Percentiles rank a stretch among this genome's conserved stretches.
These are phyloP conservation scores for Vigna reflexopilosa DNA, from an alignment of 306 rosid genomes.

Conservation along the genomic window DNA sequence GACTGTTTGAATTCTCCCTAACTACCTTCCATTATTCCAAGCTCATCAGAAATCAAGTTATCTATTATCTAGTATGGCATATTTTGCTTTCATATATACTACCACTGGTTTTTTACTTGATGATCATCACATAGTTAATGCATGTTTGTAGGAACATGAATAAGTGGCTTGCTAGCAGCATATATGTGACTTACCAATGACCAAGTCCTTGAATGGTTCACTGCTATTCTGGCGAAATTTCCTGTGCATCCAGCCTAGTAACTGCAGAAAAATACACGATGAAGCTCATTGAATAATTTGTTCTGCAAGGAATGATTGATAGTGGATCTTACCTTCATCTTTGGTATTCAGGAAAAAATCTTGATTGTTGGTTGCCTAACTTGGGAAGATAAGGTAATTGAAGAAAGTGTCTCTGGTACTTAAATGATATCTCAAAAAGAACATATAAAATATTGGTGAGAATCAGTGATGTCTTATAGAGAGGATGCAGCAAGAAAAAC, in stretches of 20 bases:
- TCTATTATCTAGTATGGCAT: background rate
- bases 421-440: conserved; percentile 51
- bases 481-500: conserved; percentile 59
- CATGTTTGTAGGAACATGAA: conserved; percentile 27
- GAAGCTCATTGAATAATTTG: conserved; percentile 17
- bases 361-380: conserved; percentile 52
- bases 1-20: background rate
- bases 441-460: conserved; percentile 48
- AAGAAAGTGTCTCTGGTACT: conserved; percentile 38
- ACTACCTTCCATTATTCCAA: background rate
- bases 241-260: conserved; percentile 98
- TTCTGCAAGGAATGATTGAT: conserved; percentile 26
- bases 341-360: conserved; percentile 45
- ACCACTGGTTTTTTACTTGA: background rate
- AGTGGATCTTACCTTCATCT: conserved; percentile 76
- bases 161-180: conserved; percentile 9
- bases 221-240: conserved; percentile 82
- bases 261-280: conserved; percentile 56
- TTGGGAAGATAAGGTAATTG: conserved; percentile 48
- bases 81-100: background rate
- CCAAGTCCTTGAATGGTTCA: conserved; percentile 75
- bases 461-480: conserved; percentile 44
- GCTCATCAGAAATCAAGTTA: conserved; percentile 9
- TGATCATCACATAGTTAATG: conserved; percentile 10
- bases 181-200: conserved; percentile 67